Evolutionary conservation across 202 grass and related monocot genomes (phyloP), one percentile per base, ranked within the genome.

Genomic region (Digitaria exilis): DNA sequence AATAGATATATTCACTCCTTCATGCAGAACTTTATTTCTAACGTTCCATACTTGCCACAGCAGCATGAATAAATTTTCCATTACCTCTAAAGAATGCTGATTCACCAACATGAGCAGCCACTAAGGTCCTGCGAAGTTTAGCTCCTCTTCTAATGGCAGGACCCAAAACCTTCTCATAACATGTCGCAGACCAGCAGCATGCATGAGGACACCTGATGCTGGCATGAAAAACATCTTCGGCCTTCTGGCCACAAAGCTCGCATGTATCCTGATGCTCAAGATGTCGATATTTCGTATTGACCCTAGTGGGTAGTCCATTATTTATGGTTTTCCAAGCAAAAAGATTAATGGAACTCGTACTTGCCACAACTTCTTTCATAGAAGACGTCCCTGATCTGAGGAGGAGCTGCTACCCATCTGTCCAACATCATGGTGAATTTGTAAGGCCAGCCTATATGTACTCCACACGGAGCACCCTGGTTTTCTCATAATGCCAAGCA

Each of bases 321-420:
- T 69, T 69, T 3, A 9, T 13, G 1, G 4, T 0, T 13, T 69
- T 69, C 21, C 41, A 45, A 0, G 41, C 13, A 45, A 69, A 69
- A 7, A 69, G 2, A 7, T 6, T 42, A 0, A 44, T 13, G 66
- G 22, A 1, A 69, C 41, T 0, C 17, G 7, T 2, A 25, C n/a
- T 0, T 14, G 10, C 37, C 41, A 42, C 3, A 69, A 2, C 6
- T 45, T 69, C 16, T 46, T 69, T 41, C 66, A 69, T 0, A 24
- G 4, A 2, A 3, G 0, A 1, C 35, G 21, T 0, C 10, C n/a
- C 0, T n/a, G 35, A 24, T 69, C 37, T 3, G 37, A 5, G 0
- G 0, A 15, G 0, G 22, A 25, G 1, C 22, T 69, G 12, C 41
- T 69, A 0, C 41, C 41, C 6, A 5, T 3, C 0, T 26, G 2